phyloP scores from a whole-genome alignment of 768 basidiomycete genomes.

The Mycena epipterygia region DNA sequence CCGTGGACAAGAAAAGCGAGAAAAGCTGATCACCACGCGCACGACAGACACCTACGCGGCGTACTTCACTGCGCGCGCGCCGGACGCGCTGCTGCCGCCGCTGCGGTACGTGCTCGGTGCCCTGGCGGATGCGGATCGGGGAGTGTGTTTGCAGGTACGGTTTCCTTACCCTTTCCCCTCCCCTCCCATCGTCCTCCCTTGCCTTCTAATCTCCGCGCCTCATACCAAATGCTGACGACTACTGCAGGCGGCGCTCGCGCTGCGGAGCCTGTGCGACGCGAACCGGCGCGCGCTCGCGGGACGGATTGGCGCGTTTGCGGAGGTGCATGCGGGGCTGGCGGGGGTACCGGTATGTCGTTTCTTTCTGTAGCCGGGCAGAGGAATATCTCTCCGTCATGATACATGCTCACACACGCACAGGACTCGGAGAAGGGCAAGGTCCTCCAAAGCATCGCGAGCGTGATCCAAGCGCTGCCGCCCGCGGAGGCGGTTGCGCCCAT shows the following conservation, averaged over 20 bases:
- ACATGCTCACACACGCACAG: conserved; percentile 48
- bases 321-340: conserved; percentile 82
- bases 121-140: conserved; percentile 22
- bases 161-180: background rate
- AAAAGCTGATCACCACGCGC: background rate
- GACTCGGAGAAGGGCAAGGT: conserved; percentile 93
- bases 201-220: background rate
- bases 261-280: conserved; percentile 91
- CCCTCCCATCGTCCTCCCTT: background rate
- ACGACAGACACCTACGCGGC: conserved; percentile 31
- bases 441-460: conserved; percentile 91
- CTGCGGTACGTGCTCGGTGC: conserved; percentile 31
- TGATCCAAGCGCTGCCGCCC: conserved; percentile 91
- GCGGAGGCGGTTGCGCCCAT: conserved; percentile 83
- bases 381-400: no score
- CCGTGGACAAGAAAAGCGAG: no score
- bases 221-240: conserved; percentile 69
- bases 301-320: conserved; percentile 88
- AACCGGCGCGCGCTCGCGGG: conserved; percentile 87
- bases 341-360: conserved; percentile 73
- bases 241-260: conserved; percentile 80
- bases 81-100: conserved; percentile 21
- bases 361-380: no score
- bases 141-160: conserved; percentile 58
- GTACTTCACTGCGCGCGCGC: conserved; percentile 30